These are phyloP conservation scores for Alternaria arborescens DNA, from an alignment of 2,329 filamentous ascomycete species.

Conservation along the genomic window DNA sequence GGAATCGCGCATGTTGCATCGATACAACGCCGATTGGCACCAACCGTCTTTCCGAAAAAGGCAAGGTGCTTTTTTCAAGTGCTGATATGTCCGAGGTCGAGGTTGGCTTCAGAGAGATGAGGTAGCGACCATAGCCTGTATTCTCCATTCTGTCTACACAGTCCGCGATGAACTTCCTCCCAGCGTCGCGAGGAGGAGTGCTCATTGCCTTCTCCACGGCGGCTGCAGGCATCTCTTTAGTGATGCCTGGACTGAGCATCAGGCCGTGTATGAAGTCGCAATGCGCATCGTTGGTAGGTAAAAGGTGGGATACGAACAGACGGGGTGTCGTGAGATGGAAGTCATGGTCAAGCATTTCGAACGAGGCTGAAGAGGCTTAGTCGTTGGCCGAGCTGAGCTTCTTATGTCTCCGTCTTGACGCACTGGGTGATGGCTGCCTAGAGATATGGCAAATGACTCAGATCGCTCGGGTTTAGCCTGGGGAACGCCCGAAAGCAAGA, in stretches of 20 bases:
- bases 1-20: slow-evolving; percentile 33
- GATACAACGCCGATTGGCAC: slow-evolving; percentile 29
- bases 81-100: neutral
- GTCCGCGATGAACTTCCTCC: slow-evolving; percentile 22
- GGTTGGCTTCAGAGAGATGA: slow-evolving; percentile 32
- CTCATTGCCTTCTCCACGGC: slow-evolving; percentile 17
- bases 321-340: slow-evolving; percentile 70
- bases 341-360: slow-evolving; percentile 63
- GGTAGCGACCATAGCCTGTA: slow-evolving; percentile 41
- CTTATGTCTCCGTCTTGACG: neutral
- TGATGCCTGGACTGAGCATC: slow-evolving; percentile 17
- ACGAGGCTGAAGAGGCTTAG: neutral
- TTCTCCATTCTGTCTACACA: slow-evolving; percentile 19
- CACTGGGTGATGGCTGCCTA: neutral
- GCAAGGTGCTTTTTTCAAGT: neutral
- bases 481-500: neutral
- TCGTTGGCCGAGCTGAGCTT: neutral
- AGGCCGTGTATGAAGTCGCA: slow-evolving; percentile 23
- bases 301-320: slow-evolving; percentile 27
- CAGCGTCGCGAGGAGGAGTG: neutral
- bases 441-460: neutral
- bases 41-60: slow-evolving; percentile 4
- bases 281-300: slow-evolving; percentile 23
- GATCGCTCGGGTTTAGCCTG: neutral
- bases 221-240: neutral